Evolutionary conservation across 129 eudicot genomes (phyloP).

Genomic region (Helianthus annuus): DNA sequence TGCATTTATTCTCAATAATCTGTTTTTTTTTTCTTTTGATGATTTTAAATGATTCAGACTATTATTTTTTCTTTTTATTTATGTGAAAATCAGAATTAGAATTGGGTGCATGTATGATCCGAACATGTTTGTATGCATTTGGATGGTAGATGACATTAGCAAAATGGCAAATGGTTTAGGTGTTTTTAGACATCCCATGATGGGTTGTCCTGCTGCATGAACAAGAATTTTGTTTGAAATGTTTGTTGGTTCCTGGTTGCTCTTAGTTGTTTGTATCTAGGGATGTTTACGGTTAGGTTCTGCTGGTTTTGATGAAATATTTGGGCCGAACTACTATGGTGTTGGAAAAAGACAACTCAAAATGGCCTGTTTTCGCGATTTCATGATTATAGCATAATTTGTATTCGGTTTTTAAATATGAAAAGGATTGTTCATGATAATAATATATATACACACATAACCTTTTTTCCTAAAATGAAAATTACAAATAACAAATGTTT

Average conservation of each 20-base stretch:
- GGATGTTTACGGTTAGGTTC: background rate
- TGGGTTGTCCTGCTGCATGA: background rate
- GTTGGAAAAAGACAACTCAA: too few species aligned
- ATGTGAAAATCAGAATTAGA: background rate
- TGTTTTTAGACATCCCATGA: constrained; percentile 24
- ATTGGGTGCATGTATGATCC: constrained; percentile 15
- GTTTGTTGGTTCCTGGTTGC: constrained; percentile 20
- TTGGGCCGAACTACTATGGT: too few species aligned
- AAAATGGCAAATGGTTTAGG: constrained; percentile 36
- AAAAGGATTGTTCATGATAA: too few species aligned
- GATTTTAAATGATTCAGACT: background rate
- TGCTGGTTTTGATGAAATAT: too few species aligned
- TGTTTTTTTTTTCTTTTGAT: background rate
- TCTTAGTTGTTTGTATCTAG: background rate
- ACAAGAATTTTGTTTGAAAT: constrained; percentile 21
- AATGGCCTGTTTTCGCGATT: too few species aligned
- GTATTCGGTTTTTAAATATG: too few species aligned
- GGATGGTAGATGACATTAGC: constrained; percentile 19
- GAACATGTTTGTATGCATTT: constrained; percentile 10
- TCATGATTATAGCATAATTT: too few species aligned
- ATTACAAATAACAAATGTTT: too few species aligned
- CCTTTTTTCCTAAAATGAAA: too few species aligned
- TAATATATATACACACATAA: too few species aligned
- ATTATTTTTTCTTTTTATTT: background rate
- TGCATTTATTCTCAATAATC: background rate